Evolutionary conservation across 2,329 filamentous ascomycete species (phyloP), one percentile per base, ranked within the genome.

Genomic region (Monilinia vaccinii-corymbosi): DNA sequence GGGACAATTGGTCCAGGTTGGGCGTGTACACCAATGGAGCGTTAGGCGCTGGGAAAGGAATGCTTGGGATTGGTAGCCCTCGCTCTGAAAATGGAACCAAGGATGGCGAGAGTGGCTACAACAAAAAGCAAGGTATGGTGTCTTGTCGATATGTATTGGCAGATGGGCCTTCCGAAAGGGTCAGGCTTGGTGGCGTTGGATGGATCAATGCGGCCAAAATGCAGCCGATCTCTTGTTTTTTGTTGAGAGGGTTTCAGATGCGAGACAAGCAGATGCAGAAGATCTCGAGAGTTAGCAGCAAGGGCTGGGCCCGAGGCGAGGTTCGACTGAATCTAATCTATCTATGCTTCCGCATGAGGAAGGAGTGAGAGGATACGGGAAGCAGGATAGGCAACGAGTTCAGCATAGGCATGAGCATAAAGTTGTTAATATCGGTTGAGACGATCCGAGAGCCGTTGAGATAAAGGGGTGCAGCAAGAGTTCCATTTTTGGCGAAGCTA

Each of bases 41-140:
- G 25, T 28, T 59, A 55, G 57, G 57, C 57, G 57, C 57, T 55
- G 57, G 48, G 25, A 59, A 59, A 59, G 56, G 56, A 55, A 59
- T 59, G 57, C 56, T 58, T 58, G 47, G 47, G 47, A 58, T 52
- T 45, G 47, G 40, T 58, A 36, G 48, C 57, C 49, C 57, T 59
- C 57, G 48, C 23, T 59, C 56, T 59, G 38, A n/a, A 53, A 53
- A 59, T 21, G 56, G 56, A 53, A 53, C 36, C 36, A 47, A 59
- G 56, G 56, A 59, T 59, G 56, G 56, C 56, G 45, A n/a, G 25
- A 45, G 36, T 59, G 56, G 56, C 56, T 59, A 53, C 25, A 53
- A 25, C n/a, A 23, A 53, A 25, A 14, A 23, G 51, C 38, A 55
- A 44, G 51, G 51, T 28, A 28, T 28, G 6, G 3, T n/a, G n/a